Conservation (phyloP, 1,284 basidiomycete species). For the Mycosarcoma maydis region DNA sequence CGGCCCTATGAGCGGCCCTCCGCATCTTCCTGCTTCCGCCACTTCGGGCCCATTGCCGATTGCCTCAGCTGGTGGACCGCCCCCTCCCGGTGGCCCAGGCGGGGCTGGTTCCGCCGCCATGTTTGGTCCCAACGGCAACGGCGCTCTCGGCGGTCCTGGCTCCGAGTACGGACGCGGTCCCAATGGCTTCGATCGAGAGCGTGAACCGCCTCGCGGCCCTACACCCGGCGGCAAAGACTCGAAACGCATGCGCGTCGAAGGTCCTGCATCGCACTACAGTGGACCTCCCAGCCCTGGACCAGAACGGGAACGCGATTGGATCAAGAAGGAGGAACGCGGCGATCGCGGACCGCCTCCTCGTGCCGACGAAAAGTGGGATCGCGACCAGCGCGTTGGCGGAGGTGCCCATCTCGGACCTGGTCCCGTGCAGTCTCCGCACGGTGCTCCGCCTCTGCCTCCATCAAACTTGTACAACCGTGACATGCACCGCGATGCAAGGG, state of each 20-base stretch:
- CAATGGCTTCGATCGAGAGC: constrained; percentile 62
- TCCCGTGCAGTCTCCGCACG: constrained; percentile 47
- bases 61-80: constrained; percentile 68
- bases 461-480: constrained; percentile 44
- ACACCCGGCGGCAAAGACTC: constrained; percentile 64
- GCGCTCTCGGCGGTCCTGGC: constrained; percentile 31
- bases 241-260: constrained; percentile 50
- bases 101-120: constrained; percentile 63
- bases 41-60: constrained; percentile 60
- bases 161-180: constrained; percentile 42
- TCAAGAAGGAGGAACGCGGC: constrained; percentile 57
- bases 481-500: constrained; percentile 35
- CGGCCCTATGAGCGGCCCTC: constrained; percentile 43
- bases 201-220: constrained; percentile 57
- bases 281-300: constrained; percentile 50
- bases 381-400: constrained; percentile 54
- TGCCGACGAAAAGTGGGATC: constrained; percentile 54
- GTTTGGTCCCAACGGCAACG: constrained; percentile 47
- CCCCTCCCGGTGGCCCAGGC: constrained; percentile 68
- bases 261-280: constrained; percentile 41
- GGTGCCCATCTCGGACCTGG: constrained; percentile 40
- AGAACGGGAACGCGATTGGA: constrained; percentile 63
- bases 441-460: constrained; percentile 47
- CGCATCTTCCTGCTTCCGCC: constrained; percentile 50
- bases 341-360: constrained; percentile 35